phyloP scores from a whole-genome alignment of 192 early-diverging fungal species.

The Coemansia sp. region DNA sequence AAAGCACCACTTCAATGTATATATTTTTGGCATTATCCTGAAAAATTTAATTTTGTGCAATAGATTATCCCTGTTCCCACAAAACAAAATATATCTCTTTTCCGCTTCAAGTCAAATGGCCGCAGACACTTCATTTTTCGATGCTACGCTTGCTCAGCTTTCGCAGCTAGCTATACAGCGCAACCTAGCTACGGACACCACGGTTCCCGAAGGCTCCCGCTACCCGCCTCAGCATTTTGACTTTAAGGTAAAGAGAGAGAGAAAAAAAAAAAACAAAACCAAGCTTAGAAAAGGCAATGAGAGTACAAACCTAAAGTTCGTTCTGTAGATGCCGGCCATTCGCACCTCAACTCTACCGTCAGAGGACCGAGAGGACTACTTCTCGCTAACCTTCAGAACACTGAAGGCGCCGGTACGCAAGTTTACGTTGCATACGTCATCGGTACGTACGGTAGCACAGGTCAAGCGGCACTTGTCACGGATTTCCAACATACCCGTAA shows the following conservation, averaged over 20 bases:
- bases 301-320: neutral
- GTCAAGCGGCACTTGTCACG: conserved; percentile 40
- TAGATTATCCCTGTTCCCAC: conserved; percentile 13
- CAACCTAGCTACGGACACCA: conserved; percentile 15
- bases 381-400: conserved; percentile 42
- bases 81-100: neutral
- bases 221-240: conserved; percentile 35
- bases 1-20: no score
- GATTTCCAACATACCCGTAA: conserved; percentile 29
- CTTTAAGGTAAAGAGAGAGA: conserved; percentile 27
- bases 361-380: conserved; percentile 37
- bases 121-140: conserved; percentile 21
- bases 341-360: conserved; percentile 9
- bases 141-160: conserved; percentile 36
- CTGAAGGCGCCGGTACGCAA: conserved; percentile 45
- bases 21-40: no score
- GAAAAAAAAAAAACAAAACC: neutral
- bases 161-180: conserved; percentile 28
- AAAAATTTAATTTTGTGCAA: no score
- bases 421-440: conserved; percentile 44
- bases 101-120: conserved; percentile 13
- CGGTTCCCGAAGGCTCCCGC: conserved; percentile 17
- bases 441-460: conserved; percentile 39
- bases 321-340: conserved; percentile 33
- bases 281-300: neutral